These are phyloP conservation scores for Acacia concinna DNA, from an alignment of 331 rosid species.

Conservation along the genomic window DNA sequence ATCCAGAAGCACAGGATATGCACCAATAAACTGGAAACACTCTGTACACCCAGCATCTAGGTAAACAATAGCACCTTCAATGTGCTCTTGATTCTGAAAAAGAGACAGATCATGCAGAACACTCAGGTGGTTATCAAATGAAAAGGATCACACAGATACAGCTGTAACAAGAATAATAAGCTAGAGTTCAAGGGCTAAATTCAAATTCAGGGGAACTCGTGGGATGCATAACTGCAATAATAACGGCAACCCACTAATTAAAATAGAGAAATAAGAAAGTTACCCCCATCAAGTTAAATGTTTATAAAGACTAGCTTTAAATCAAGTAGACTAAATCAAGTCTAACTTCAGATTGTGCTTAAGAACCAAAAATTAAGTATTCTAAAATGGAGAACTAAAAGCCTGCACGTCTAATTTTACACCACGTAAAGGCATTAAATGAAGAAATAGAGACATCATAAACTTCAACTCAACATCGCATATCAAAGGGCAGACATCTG, in stretches of 20 bases:
- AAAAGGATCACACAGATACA: conserved; percentile 11
- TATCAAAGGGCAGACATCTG: neutral
- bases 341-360: neutral
- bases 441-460: neutral
- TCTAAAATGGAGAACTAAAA: neutral
- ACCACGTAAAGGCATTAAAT: neutral
- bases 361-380: neutral
- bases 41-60: conserved; percentile 82
- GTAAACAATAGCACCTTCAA: conserved; percentile 73
- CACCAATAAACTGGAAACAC: conserved; percentile 79
- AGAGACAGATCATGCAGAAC: neutral
- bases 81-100: conserved; percentile 69
- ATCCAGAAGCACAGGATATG: conserved; percentile 67
- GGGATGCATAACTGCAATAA: neutral
- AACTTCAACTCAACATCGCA: neutral
- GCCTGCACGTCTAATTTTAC: neutral
- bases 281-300: neutral
- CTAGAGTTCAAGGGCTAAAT: conserved; percentile 2
- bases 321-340: neutral
- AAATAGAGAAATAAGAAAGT: neutral
- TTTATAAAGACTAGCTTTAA: neutral
- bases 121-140: neutral
- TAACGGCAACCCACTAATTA: neutral
- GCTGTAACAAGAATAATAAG: conserved; percentile 7
- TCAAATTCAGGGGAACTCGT: conserved; percentile 2